Conservation (phyloP, 345 rosid species). For the Citrus inodora region DNA sequence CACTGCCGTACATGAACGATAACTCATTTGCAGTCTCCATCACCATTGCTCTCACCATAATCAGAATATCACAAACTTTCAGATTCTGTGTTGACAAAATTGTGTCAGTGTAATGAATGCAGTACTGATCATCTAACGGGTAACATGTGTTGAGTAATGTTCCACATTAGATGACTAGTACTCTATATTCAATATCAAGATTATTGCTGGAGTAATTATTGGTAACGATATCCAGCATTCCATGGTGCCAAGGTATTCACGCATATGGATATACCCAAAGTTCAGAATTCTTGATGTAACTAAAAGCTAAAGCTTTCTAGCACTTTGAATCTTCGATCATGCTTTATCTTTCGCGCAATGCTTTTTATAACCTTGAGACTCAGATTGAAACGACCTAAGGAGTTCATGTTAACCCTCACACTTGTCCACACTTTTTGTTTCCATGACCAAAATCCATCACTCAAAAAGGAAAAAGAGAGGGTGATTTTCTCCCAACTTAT, state of each 20-base stretch:
- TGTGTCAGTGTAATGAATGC: too few relatives aligned
- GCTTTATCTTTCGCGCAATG: neutral
- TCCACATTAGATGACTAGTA: too few relatives aligned
- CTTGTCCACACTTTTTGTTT: neutral
- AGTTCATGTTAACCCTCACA: neutral
- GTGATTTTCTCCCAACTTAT: neutral
- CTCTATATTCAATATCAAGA: too few relatives aligned
- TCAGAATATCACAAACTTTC: neutral
- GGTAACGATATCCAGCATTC: too few relatives aligned
- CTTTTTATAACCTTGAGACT: neutral
- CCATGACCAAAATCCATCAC: neutral
- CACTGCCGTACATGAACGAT: neutral
- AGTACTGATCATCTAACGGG: too few relatives aligned
- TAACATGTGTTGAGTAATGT: too few relatives aligned
- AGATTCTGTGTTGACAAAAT: too few relatives aligned
- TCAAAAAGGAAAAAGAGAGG: neutral
- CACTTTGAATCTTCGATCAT: neutral
- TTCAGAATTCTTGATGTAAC: too few relatives aligned
- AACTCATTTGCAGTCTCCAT: neutral
- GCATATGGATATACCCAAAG: too few relatives aligned
- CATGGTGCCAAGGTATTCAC: too few relatives aligned
- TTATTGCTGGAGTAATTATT: too few relatives aligned
- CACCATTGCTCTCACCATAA: neutral
- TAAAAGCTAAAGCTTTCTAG: too few relatives aligned
- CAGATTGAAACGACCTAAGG: neutral